Percentiles rank a stretch among this genome's conserved stretches.
Evolutionary conservation across 2,329 filamentous ascomycete genomes (phyloP).

Genomic region (Cryphonectria nitschkei): DNA sequence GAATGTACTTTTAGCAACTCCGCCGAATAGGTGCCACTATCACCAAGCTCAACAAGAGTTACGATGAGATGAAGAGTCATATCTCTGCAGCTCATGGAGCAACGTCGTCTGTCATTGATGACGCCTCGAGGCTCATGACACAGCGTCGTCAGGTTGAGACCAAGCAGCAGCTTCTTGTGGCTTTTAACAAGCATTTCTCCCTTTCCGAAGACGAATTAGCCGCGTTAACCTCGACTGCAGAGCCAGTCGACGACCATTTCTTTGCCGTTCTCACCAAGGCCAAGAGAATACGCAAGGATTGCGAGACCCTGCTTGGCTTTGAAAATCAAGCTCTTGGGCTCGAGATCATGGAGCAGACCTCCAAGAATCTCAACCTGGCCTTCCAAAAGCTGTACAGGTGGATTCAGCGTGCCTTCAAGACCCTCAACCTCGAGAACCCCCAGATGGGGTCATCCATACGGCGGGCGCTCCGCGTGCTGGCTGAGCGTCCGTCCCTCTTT

Average conservation of each 20-base stretch:
- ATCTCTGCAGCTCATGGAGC: constrained; percentile 76
- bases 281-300: constrained; percentile 87
- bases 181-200: constrained; percentile 82
- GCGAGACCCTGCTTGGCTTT: constrained; percentile 84
- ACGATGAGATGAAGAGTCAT: constrained; percentile 77
- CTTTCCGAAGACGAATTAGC: constrained; percentile 80
- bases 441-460: constrained; percentile 87
- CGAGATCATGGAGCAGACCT: constrained; percentile 89
- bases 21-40: constrained; percentile 81
- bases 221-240: constrained; percentile 74
- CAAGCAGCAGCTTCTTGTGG: constrained; percentile 76
- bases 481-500: constrained; percentile 87
- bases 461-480: constrained; percentile 80
- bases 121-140: constrained; percentile 73
- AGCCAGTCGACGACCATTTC: constrained; percentile 84
- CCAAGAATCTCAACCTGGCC: constrained; percentile 81
- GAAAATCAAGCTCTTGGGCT: constrained; percentile 87
- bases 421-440: constrained; percentile 89
- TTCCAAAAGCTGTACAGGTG: constrained; percentile 97
- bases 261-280: constrained; percentile 77
- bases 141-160: constrained; percentile 76
- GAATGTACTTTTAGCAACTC: constrained; percentile 67
- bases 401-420: constrained; percentile 92
- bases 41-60: constrained; percentile 76
- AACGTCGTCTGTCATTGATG: constrained; percentile 74